Conservation (phyloP, 75 land plant species). For the Picea sitchensis region DNA sequence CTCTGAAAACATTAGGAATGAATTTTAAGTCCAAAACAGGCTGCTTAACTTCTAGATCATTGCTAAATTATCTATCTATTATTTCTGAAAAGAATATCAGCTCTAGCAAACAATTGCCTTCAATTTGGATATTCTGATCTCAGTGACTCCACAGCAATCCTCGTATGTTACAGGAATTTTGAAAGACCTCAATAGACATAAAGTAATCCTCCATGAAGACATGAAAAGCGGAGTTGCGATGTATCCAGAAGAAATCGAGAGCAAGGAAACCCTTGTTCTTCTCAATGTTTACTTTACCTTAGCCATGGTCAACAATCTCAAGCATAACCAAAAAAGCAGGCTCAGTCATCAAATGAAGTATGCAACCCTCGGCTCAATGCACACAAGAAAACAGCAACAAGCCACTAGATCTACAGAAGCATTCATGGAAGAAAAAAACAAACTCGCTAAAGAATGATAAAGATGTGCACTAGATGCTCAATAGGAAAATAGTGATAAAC, state of each 20-base stretch:
- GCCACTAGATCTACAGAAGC: not conserved
- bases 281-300: not conserved
- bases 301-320: not conserved
- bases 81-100: not conserved
- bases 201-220: not conserved
- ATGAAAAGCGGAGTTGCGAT: not conserved
- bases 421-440: not conserved
- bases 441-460: not conserved
- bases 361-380: not conserved
- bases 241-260: not conserved
- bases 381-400: not conserved
- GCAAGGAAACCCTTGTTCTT: not conserved
- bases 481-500: not conserved
- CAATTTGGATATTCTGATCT: not conserved
- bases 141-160: not conserved
- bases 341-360: not conserved
- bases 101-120: not conserved
- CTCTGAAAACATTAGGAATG: not conserved
- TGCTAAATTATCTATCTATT: not conserved
- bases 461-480: not conserved
- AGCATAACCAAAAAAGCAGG: not conserved
- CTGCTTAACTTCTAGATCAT: not conserved
- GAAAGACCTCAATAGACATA: not conserved
- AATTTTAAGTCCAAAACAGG: not conserved
- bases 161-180: not conserved